phyloP scores from a whole-genome alignment of 495 filamentous ascomycete species.

The Physcia stellaris region DNA sequence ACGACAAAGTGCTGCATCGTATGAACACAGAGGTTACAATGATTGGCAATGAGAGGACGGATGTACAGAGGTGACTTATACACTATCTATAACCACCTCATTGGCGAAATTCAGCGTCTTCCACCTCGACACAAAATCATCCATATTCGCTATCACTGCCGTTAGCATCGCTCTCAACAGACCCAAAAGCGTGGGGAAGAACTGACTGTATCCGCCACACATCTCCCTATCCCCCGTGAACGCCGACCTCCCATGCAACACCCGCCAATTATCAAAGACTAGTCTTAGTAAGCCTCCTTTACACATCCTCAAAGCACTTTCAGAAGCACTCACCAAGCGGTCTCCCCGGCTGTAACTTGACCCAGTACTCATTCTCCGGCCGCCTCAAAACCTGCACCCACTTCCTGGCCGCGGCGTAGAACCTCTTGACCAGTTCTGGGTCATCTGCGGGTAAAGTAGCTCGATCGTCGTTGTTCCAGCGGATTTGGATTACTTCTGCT shows the following conservation, averaged over 20 bases:
- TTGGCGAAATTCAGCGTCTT: constrained; percentile 47
- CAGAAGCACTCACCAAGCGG: constrained; percentile 46
- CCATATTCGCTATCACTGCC: constrained; percentile 57
- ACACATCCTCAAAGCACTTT: not conserved
- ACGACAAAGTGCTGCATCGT: too few relatives aligned
- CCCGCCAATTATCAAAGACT: constrained; percentile 95
- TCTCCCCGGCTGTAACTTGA: constrained; percentile 63
- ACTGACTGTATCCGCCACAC: constrained; percentile 78
- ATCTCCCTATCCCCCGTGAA: constrained; percentile 78
- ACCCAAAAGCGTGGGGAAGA: not conserved
- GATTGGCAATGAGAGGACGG: too few relatives aligned
- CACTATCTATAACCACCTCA: not conserved
- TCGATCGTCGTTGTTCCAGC: constrained; percentile 89
- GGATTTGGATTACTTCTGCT: constrained; percentile 43
- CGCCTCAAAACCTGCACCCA: constrained; percentile 49
- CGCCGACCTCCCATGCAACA: constrained; percentile 67
- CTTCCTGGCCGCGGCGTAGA: constrained; percentile 63
- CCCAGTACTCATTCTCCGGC: constrained; percentile 48
- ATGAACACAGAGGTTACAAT: too few relatives aligned
- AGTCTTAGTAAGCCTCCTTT: not conserved
- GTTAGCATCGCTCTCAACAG: not conserved
- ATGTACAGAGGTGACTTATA: too few relatives aligned
- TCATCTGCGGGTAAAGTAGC: constrained; percentile 41
- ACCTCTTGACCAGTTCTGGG: constrained; percentile 31
- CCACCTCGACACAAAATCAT: constrained; percentile 73